Evolutionary conservation across 305 asterid species (phyloP).

Genomic region (Solanum hybrid): DNA sequence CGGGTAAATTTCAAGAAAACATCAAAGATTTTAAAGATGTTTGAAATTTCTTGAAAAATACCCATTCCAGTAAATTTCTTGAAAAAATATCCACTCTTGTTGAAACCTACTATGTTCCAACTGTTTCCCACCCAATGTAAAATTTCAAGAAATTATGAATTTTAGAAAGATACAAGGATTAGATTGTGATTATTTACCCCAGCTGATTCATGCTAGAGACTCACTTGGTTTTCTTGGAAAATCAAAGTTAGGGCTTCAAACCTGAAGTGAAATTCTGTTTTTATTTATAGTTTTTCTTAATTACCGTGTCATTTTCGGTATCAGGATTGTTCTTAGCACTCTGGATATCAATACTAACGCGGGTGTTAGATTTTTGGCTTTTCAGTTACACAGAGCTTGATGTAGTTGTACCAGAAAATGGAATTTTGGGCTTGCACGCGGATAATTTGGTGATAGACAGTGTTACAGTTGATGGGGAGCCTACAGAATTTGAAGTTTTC

Average conservation of each 20-base stretch:
- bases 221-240: background rate
- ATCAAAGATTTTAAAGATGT: background rate
- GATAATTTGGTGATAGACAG: constrained; percentile 91
- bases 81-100: background rate
- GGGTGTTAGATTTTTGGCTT: constrained; percentile 3
- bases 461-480: constrained; percentile 90
- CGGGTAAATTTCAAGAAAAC: constrained; percentile 37
- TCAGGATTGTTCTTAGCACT: background rate
- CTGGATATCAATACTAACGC: background rate
- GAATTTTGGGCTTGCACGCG: constrained; percentile 94
- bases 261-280: background rate
- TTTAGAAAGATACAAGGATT: background rate
- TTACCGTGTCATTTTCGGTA: background rate
- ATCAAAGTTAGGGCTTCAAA: background rate
- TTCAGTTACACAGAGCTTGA: constrained; percentile 87
- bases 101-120: background rate
- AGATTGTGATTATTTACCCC: background rate
- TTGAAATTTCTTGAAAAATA: background rate
- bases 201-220: background rate
- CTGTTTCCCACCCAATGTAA: background rate
- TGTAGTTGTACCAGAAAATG: constrained; percentile 81
- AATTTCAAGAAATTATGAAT: constrained; percentile 1
- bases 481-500: constrained; percentile 81
- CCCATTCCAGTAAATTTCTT: background rate
- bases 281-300: background rate